A percentile compares a stretch with the other conserved stretches of the same genome.
Conservation (phyloP, 306 rosid species). For the Corylus avellana region DNA sequence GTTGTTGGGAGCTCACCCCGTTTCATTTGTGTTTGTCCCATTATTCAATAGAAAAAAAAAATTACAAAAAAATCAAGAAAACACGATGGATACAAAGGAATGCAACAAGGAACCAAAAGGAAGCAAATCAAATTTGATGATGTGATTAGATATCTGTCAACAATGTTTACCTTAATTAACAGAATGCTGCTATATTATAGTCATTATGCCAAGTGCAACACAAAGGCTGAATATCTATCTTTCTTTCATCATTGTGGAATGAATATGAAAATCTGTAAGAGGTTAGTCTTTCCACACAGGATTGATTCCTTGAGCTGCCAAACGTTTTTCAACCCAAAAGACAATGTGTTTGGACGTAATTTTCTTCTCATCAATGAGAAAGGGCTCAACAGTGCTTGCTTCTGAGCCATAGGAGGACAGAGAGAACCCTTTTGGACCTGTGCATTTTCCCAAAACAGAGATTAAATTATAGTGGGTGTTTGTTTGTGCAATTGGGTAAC, state of each 20-base stretch:
- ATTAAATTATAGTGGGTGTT: conserved; percentile 1
- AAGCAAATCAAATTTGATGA: not conserved
- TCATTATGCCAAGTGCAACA: not conserved
- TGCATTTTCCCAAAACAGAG: conserved; percentile 11
- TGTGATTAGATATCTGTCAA: not conserved
- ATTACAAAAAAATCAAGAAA: too few relatives aligned
- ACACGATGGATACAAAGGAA: not conserved
- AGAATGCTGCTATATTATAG: not conserved
- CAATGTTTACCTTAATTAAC: not conserved
- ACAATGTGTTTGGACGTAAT: conserved; percentile 67
- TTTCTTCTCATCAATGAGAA: conserved; percentile 88
- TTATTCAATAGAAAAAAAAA: too few relatives aligned
- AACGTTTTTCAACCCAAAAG: conserved; percentile 95
- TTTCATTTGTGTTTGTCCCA: too few relatives aligned
- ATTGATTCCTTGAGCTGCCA: conserved; percentile 96
- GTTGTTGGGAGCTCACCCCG: too few relatives aligned
- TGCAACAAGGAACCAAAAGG: not conserved
- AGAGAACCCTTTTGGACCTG: conserved; percentile 95
- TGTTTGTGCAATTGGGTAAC: conserved; percentile 4
- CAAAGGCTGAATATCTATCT: not conserved
- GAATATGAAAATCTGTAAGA: conserved; percentile 1
- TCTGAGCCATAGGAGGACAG: conserved; percentile 69
- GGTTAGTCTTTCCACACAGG: conserved; percentile 82
- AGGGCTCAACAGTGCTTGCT: conserved; percentile 90
- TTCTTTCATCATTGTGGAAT: not conserved